phyloP scores from a whole-genome alignment of 2,329 filamentous ascomycete genomes.

The Beauveria bassiana region DNA sequence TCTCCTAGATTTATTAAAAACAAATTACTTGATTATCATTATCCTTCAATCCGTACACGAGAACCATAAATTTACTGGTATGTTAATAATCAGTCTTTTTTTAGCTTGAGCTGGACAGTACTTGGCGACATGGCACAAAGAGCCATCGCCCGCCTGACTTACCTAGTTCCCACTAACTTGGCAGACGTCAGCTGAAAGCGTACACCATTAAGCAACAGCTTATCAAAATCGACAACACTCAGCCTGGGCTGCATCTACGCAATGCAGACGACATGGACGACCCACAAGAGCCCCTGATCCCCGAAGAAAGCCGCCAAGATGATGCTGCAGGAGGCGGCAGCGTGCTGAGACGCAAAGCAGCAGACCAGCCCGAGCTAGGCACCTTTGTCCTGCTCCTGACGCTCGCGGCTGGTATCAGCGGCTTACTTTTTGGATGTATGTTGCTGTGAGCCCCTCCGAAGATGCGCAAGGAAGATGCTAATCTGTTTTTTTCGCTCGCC shows the following conservation, averaged over 20 bases:
- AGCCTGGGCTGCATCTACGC: neutral
- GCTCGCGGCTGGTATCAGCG: conserved; percentile 58
- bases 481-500: neutral
- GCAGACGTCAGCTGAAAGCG: neutral
- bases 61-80: no score
- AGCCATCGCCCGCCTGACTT: neutral
- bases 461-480: neutral
- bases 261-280: conserved; percentile 23
- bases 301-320: conserved; percentile 20
- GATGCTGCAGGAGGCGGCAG: conserved; percentile 23
- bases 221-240: neutral
- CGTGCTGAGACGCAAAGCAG: conserved; percentile 22
- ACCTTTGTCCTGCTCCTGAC: conserved; percentile 55
- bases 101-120: no score
- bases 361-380: conserved; percentile 27
- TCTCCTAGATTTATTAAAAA: no score
- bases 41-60: no score
- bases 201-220: neutral
- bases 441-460: conserved; percentile 12
- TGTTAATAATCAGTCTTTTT: no score
- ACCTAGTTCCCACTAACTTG: neutral
- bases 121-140: no score
- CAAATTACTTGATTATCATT: no score
- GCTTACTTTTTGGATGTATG: conserved; percentile 61
- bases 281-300: conserved; percentile 32